A percentile compares a stretch with the other conserved stretches of the same genome.
Evolutionary conservation across 179 eudicot genomes (phyloP).

Genomic region (Gypsophila paniculata): DNA sequence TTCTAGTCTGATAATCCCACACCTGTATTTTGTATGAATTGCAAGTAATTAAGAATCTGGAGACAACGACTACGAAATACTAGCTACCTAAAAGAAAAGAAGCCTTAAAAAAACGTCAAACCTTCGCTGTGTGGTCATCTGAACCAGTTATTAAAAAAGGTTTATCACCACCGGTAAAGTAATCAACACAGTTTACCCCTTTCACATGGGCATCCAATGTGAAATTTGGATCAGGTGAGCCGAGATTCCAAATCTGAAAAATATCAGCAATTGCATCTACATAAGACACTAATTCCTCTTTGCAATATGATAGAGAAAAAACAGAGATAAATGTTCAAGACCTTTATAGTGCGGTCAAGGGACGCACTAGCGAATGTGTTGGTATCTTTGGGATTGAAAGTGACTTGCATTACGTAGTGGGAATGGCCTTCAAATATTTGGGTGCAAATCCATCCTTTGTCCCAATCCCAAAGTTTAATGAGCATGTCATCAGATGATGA

Average conservation of each 20-base stretch:
- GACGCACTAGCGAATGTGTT: constrained; percentile 99
- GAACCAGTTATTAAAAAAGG: constrained; percentile 85
- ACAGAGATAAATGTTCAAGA: constrained; percentile 8
- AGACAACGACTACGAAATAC: constrained; percentile 5
- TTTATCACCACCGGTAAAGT: constrained; percentile 89
- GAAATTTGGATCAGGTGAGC: constrained; percentile 88
- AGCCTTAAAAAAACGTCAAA: constrained; percentile 21
- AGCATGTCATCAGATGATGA: constrained; percentile 99
- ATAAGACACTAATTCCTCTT: too few relatives aligned
- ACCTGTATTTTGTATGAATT: constrained; percentile 40
- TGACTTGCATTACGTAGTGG: constrained; percentile 99
- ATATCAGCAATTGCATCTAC: too few relatives aligned
- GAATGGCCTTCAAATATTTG: constrained; percentile 99
- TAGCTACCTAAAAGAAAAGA: not conserved
- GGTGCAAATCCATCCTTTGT: constrained; percentile 90
- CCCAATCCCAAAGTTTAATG: constrained; percentile 99
- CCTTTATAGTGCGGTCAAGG: constrained; percentile 98
- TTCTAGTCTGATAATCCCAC: constrained; percentile 90
- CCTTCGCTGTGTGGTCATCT: constrained; percentile 95
- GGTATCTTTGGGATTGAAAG: constrained; percentile 94
- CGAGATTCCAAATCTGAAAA: constrained; percentile 84
- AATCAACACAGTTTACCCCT: constrained; percentile 92
- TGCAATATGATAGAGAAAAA: not conserved
- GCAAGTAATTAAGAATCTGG: not conserved
- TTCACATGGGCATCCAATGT: constrained; percentile 86